Base-by-base conservation (phyloP, 352 stramenopile species). In the Lagenidium sp. region DNA sequence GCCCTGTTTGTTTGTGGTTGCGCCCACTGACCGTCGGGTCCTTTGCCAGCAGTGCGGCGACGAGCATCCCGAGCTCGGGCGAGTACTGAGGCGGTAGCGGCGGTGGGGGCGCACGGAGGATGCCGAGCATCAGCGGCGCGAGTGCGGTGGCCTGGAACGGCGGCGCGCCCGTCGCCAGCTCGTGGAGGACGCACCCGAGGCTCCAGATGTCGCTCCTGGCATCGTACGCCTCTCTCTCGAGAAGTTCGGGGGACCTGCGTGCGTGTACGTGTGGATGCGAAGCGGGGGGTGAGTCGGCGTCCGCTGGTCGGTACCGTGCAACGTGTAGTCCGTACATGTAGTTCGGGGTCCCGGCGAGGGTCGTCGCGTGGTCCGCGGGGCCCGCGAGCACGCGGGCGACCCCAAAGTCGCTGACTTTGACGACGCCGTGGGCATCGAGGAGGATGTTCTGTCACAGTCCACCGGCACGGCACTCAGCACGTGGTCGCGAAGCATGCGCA, bases 131-230 rank as follows among this genome's bases (percentile, higher is more conserved):
- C 12, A 94, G 60, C 1, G 71, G 51, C 1, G 65, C 72, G 18
- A 91, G 35, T 0, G 78, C 77, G 11, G 61, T 66, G 11, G 58
- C 78, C 11, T 55, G 51, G 42, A 93, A 94, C 3, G 82, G 79
- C 6, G 76, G 65, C 15, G 55, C 50, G 22, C 75, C 56, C 6
- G 65, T 60, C 6, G 71, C 60, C 7, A 94, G 55, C 41, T 95
- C 81, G 45, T 88, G 82, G n/a, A 94, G 34, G 11, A 95, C 54
- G 34, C 83, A 95, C 1, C 82, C 83, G 16, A 95, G 57, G 26
- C 74, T 82, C 82, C 83, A 94, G 0, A 94, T 54, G 44, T 95
- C 83, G 41, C 67, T 83, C 53, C 88, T 88, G 20, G 36, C 29
- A 26, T 81, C 57, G 47, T 95, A 94, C 3, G 55, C 29, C 1